Evolutionary conservation across 768 basidiomycete species (phyloP).

Genomic region (Paxillus ammoniavirescens): DNA sequence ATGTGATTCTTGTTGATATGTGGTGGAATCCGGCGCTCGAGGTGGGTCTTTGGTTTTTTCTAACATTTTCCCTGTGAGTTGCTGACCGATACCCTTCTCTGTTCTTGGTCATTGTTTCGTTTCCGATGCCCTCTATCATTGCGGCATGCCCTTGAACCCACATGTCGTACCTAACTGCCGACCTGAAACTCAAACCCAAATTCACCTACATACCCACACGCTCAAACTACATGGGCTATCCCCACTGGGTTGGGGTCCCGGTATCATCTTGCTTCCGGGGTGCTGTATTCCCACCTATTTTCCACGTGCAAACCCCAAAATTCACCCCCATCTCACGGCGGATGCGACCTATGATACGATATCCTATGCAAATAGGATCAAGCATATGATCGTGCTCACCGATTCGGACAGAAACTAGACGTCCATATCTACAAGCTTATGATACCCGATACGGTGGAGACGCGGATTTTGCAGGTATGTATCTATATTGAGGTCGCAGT

Average conservation of each 20-base stretch:
- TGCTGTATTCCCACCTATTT: no score
- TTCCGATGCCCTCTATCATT: not conserved
- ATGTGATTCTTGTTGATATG: constrained; percentile 88
- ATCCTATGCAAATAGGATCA: constrained; percentile 58
- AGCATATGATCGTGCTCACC: constrained; percentile 90
- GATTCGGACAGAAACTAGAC: constrained; percentile 82
- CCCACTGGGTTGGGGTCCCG: not conserved
- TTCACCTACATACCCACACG: not conserved
- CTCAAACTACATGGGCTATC: not conserved
- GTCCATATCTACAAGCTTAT: constrained; percentile 91
- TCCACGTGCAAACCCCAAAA: not conserved
- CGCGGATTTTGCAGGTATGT: constrained; percentile 72
- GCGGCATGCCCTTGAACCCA: not conserved
- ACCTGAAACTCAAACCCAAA: not conserved
- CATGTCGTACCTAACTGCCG: not conserved
- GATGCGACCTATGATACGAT: not conserved
- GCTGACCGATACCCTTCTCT: constrained; percentile 9
- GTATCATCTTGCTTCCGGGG: not conserved
- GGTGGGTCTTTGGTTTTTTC: constrained; percentile 37
- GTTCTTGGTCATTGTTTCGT: not conserved
- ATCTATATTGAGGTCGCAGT: not conserved
- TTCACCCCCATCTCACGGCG: not conserved
- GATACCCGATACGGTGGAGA: constrained; percentile 83
- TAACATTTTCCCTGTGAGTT: not conserved
- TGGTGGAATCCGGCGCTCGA: constrained; percentile 96